Base-by-base conservation (phyloP, 2,329 filamentous ascomycete genomes). In the Cercospora sojina region DNA sequence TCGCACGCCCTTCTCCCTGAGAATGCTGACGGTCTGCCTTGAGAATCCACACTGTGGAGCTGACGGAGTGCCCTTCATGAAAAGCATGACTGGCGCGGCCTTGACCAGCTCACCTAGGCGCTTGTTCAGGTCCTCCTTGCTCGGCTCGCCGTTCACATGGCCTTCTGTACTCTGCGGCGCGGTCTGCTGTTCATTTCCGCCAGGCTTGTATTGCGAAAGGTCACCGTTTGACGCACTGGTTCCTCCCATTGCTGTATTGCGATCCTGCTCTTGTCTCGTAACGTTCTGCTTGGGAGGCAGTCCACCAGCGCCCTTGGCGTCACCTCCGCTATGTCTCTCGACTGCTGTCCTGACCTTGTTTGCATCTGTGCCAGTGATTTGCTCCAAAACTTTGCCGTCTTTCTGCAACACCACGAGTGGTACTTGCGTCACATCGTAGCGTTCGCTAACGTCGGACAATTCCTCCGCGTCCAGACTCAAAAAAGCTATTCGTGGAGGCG, bases 41-140 rank as follows among this genome's bases (percentile, higher is more conserved):
- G 92, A 96, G 81, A 99, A 99, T 2, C 95, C 93, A 76, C 93
- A 97, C 79, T 96, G 91, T 1, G 93, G 93, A 32, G 88, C 86
- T 71, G 89, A 91, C 0, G 93, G 93, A 2, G 92, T 96, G n/a
- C 93, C 93, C 83, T 97, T 97, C 92, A 97, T 97, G 80, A 99
- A 99, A 29, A 99, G 84, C 95, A 99, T 99, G 32, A 99, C 93
- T 0, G 93, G 92, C 32, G 95, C 94, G 5, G 95, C 95, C 82
- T 94, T 96, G 72, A 98, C 94, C 38, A 99, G 85, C 73, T 96
- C 91, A 20, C 81, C 86, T 41, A 99, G 83, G 32, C 94, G 86
- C 78, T 90, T 89, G 79, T 92, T 89, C 62, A 99, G 82, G 71
- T 96, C 93, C 78, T 97, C 92, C 81, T 94, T 94, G 59, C 86